Evolutionary conservation across 2,329 filamentous ascomycete genomes (phyloP), one percentile per base, ranked within the genome.

Genomic region (Neonectria coccinea): DNA sequence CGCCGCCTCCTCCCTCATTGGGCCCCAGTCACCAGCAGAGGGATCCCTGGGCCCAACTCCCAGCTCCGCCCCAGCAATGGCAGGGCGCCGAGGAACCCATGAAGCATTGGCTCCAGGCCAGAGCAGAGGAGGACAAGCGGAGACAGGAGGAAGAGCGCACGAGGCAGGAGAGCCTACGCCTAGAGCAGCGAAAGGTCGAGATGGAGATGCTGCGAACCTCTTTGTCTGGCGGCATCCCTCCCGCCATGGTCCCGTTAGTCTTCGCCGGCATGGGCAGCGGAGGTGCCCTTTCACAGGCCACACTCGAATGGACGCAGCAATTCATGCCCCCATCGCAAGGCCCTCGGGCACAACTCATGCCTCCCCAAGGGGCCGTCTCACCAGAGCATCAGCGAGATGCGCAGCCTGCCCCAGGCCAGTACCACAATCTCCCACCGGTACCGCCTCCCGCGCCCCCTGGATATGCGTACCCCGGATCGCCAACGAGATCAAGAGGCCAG

Each of bases 101-200:
- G 89, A 88, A 86, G 66, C 86, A 84, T 59, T 94, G 91, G 91
- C 81, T 93, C 22, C 79, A 86, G 59, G 89, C 91, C 57, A 92
- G 90, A 77, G 83, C 88, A 1, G 92, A 94, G 77, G 91, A 94
- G 74, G 91, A 94, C 74, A 88, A 85, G 74, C 85, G 89, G 65
- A 89, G 82, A 75, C 91, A 93, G 78, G 91, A 94, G 78, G 91
- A 93, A 78, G 91, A 93, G 78, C 90, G 85, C 72, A 88, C 86
- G 22, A 82, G 82, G 47, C 86, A 88, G 71, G 92, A 93, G 77
- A 81, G 82, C 33, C 79, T 92, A 47, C 88, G 89, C 27, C 79
- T 93, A 33, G 91, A 94, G 78, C 91, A 92, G 78, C 84, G 91
- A 51, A 90, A 85, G 72, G 84, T 92, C 60, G 92, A 94, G 78